These are phyloP conservation scores for Epithemia pelagica DNA, from an alignment of 108 stramenopile species.

Conservation along the genomic window DNA sequence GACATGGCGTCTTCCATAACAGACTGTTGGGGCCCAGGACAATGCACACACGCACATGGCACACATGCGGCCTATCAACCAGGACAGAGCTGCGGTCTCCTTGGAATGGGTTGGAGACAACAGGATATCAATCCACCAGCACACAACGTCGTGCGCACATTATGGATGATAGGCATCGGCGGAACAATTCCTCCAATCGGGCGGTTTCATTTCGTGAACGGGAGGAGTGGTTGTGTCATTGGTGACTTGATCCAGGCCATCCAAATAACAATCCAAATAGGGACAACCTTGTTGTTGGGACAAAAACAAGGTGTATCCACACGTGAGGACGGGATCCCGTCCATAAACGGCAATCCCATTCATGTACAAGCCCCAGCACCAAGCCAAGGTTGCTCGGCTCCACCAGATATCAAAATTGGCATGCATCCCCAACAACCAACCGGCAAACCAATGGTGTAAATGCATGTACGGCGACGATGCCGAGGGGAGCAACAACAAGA, in stretches of 20 bases:
- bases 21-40: too few species aligned
- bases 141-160: too few species aligned
- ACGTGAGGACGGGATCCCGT: slow-evolving; percentile 58
- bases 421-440: slow-evolving; percentile 47
- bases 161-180: slow-evolving; percentile 34
- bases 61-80: too few species aligned
- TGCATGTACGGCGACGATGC: slow-evolving; percentile 44
- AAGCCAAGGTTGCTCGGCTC: slow-evolving; percentile 33
- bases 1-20: too few species aligned
- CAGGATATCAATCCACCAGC: too few species aligned
- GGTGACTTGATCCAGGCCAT: slow-evolving; percentile 19
- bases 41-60: too few species aligned
- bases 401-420: slow-evolving; percentile 39
- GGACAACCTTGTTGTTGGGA: slow-evolving; percentile 36
- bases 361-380: slow-evolving; percentile 41
- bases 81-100: too few species aligned
- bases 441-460: slow-evolving; percentile 65
- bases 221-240: slow-evolving; percentile 15
- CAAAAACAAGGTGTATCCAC: slow-evolving; percentile 50
- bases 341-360: slow-evolving; percentile 66
- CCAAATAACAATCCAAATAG: slow-evolving; percentile 52
- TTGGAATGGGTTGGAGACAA: too few species aligned
- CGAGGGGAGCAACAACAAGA: slow-evolving; percentile 36
- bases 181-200: slow-evolving; percentile 43
- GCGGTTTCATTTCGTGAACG: slow-evolving; percentile 18